Evolutionary conservation across 164 flowering plant species (phyloP), one percentile per base, ranked within the genome.

Genomic region (Buxus sempervirens): DNA sequence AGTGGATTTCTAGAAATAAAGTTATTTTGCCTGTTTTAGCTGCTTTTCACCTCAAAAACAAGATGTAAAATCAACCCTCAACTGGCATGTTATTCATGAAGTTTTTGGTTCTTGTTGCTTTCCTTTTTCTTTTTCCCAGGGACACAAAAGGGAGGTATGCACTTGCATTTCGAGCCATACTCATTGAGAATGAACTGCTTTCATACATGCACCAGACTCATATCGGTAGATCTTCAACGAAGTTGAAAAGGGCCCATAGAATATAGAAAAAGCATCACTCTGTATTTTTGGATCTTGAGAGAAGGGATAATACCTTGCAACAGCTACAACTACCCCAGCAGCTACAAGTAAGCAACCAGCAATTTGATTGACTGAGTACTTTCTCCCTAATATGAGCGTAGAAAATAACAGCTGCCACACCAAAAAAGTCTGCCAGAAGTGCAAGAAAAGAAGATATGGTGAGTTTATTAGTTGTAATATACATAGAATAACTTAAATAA

Each of bases 391-490:
- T 70, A 93, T 72, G 72, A 88, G 26, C 26, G 76, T 54, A 27
- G 98, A 88, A 69, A 93, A 83, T 53, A 63, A 54, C 74, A 93
- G 82, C 76, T 93, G 98, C 98, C 98, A 93, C 69, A 90, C 95
- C 81, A 93, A 75, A 83, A 90, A 90, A 26, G 90, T 88, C 98
- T 93, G 96, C 83, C 77, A 74, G 74, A 56, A 70, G 60, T 64
- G 3, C 26, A 51, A 66, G 38, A 0, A 49, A 14, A 70, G 64
- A 36, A 18, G 3, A 0, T 14, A 32, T 54, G 36, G 42, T 24
- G 54, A 59, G 67, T 65, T 22, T 49, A 16, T n/a, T 12, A 48
- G 41, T 58, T 24, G 36, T n/a, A 1, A 32, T 36, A 21, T 18
- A 45, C 51, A 10, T 2, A 45, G 18, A 10, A 45, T 6, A 45